Evolutionary conservation across 371 early-diverging fungal genomes (phyloP), one percentile per base, ranked within the genome.

Genomic region (Astathelohania contejeani): DNA sequence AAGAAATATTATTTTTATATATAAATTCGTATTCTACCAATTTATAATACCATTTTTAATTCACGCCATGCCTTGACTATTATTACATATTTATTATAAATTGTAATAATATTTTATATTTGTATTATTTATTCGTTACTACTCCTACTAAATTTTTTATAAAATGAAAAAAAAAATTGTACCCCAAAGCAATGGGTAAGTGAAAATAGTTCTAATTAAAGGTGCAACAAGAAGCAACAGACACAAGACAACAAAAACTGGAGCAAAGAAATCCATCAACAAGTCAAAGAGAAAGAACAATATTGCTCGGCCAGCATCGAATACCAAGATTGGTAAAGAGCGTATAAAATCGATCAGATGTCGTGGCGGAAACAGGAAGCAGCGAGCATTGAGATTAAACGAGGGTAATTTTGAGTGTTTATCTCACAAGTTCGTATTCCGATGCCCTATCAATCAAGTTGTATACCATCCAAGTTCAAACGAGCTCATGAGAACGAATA

Each of bases 401-500:
- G 60, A 82, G 48, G 97, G 82, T 69, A 92, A 88, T 82, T 95
- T 88, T 80, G 82, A 90, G 55, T 90, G 91, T 88, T 89, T 85
- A 65, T 86, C 90, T 37, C 76, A 81, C 90, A 63, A 84, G 84
- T 80, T 91, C 24, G 18, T 20, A 20, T 44, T 59, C 1, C n/a
- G 88, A 82, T 80, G 88, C 65, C 86, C 91, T 80, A 83, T 91
- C 71, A 79, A 88, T 73, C 80, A 82, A 63, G 99, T 98, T 68
- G 85, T 87, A 62, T 96, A 96, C 86, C 96, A 98, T 79, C 85
- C 96, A 67, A 85, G 89, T 78, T 90, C 88, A 87, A 98, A 96
- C 85, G 97, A 98, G 79, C 81, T 96, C 73, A 91, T 96, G 76
- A 88, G 99, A 76, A 96, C 97, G 77, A 94, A 94, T 82, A 96